Evolutionary conservation across 2,329 filamentous ascomycete genomes (phyloP).

Genomic region (Diaporthe aspalathi): DNA sequence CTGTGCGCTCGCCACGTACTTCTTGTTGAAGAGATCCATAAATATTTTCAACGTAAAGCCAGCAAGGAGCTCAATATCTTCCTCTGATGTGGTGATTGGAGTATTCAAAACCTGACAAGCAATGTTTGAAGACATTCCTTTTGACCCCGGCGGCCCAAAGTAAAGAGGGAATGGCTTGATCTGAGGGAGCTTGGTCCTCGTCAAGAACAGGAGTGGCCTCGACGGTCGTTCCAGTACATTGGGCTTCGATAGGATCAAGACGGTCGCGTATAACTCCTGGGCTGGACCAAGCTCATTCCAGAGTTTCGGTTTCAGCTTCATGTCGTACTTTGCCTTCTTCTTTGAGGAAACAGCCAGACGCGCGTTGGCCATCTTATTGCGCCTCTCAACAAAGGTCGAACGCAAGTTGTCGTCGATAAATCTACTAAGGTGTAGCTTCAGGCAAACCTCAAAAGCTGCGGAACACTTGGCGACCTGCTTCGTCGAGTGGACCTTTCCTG

Average conservation of each 20-base stretch:
- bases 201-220: slow-evolving; percentile 76
- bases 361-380: slow-evolving; percentile 89
- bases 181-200: slow-evolving; percentile 71
- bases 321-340: slow-evolving; percentile 78
- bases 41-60: slow-evolving; percentile 82
- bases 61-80: slow-evolving; percentile 67
- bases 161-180: slow-evolving; percentile 79
- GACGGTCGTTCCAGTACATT: slow-evolving; percentile 68
- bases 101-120: slow-evolving; percentile 57
- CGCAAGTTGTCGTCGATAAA: slow-evolving; percentile 80
- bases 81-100: slow-evolving; percentile 56
- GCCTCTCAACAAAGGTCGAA: slow-evolving; percentile 75
- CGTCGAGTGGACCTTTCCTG: slow-evolving; percentile 71
- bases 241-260: slow-evolving; percentile 69
- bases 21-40: slow-evolving; percentile 89
- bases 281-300: slow-evolving; percentile 71
- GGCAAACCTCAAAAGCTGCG: slow-evolving; percentile 86
- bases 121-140: slow-evolving; percentile 69
- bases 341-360: slow-evolving; percentile 83
- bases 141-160: slow-evolving; percentile 60
- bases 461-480: slow-evolving; percentile 88
- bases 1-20: slow-evolving; percentile 71
- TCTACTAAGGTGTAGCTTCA: slow-evolving; percentile 72
- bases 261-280: slow-evolving; percentile 67
- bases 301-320: slow-evolving; percentile 81